Evolutionary conservation across 306 rosid genomes (phyloP).

Genomic region (Rosa rugosa): DNA sequence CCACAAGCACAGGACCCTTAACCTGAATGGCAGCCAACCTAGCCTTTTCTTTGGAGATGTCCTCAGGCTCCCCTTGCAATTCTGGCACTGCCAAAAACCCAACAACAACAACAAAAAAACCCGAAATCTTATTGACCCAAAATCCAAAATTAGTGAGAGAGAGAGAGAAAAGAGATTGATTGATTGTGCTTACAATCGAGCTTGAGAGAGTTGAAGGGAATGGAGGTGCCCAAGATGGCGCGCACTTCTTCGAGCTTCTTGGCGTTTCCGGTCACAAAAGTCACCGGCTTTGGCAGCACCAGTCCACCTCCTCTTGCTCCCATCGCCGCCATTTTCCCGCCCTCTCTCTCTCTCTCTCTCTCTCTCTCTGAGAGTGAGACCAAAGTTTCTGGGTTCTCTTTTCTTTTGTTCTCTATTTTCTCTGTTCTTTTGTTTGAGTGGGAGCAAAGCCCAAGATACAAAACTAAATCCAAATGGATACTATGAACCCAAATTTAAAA

Average conservation of each 20-base stretch:
- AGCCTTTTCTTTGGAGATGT: constrained; percentile 92
- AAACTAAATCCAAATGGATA: background rate
- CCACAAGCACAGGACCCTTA: constrained; percentile 94
- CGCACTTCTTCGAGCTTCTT: constrained; percentile 99
- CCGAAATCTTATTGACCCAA: background rate
- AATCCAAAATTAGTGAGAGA: background rate
- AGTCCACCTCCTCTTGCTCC: constrained; percentile 51
- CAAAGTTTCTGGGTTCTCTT: background rate
- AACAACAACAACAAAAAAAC: background rate
- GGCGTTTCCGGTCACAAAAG: constrained; percentile 94
- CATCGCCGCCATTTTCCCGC: constrained; percentile 45
- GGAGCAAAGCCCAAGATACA: background rate
- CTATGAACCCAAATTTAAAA: too few species aligned
- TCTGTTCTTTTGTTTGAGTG: background rate
- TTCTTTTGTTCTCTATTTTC: background rate
- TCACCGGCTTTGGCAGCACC: constrained; percentile 79
- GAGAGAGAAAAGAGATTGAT: background rate
- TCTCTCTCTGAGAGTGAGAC: background rate
- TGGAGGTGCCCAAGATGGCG: constrained; percentile 76
- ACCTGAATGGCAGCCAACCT: constrained; percentile 91
- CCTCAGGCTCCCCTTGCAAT: constrained; percentile 97
- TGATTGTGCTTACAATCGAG: constrained; percentile 52
- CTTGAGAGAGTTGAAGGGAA: constrained; percentile 87
- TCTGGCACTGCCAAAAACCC: constrained; percentile 67
- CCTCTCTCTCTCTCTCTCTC: background rate